A percentile compares a stretch with the other conserved stretches of the same genome.
These are phyloP conservation scores for Apiosordaria backusii DNA, from an alignment of 495 filamentous ascomycete species.

Conservation along the genomic window DNA sequence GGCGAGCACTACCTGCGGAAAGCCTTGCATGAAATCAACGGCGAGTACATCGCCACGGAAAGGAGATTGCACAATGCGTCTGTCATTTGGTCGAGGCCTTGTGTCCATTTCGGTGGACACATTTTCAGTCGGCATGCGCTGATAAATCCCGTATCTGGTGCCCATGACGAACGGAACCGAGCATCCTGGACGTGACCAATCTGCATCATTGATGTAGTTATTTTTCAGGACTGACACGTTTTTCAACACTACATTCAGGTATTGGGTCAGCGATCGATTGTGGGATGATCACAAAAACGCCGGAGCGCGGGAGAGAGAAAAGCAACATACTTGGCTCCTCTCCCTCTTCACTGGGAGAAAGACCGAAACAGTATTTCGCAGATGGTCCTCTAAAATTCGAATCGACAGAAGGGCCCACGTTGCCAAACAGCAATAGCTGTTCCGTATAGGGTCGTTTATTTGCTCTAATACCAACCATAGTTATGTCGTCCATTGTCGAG, in stretches of 20 bases:
- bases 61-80: not conserved
- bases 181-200: not conserved
- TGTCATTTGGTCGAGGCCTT: not conserved
- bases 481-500: not conserved
- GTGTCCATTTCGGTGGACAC: not conserved
- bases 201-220: not conserved
- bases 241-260: not conserved
- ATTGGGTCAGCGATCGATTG: not conserved
- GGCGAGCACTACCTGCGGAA: slow-evolving; percentile 30
- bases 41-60: slow-evolving; percentile 21
- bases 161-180: not conserved
- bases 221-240: not conserved
- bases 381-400: no score
- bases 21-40: slow-evolving; percentile 31
- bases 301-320: not conserved
- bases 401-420: no score
- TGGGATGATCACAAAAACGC: not conserved
- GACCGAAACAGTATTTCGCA: not conserved
- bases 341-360: not conserved
- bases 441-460: not conserved
- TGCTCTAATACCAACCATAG: not conserved
- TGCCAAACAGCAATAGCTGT: not conserved
- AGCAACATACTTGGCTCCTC: not conserved
- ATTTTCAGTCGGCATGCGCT: not conserved
- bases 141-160: not conserved